A percentile compares a stretch with the other conserved stretches of the same genome.
Evolutionary conservation across 192 early-diverging fungal genomes (phyloP).

Genomic region (Ambispora gerdemannii): DNA sequence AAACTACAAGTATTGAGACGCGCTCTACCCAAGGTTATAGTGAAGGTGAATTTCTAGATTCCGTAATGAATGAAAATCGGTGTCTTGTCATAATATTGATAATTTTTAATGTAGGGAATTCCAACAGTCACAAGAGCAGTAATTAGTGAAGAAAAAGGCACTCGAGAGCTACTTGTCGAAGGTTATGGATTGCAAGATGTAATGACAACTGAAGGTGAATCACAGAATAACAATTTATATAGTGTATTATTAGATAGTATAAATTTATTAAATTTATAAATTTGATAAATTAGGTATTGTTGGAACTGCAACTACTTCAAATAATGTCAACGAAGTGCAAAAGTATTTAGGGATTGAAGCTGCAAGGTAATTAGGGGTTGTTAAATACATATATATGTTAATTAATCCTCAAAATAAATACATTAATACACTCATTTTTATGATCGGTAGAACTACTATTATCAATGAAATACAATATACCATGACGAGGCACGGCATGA

Average conservation of each 20-base stretch:
- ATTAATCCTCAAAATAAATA: neutral
- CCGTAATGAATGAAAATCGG: neutral
- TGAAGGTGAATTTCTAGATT: slow-evolving; percentile 58
- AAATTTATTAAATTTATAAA: neutral
- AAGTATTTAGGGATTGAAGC: slow-evolving; percentile 95
- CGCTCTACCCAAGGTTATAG: slow-evolving; percentile 77
- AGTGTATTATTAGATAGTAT: neutral
- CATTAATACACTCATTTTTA: neutral
- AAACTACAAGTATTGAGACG: slow-evolving; percentile 82
- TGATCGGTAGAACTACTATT: slow-evolving; percentile 64
- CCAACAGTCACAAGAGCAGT: slow-evolving; percentile 81
- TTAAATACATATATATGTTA: slow-evolving; percentile 16
- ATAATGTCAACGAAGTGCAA: slow-evolving; percentile 91
- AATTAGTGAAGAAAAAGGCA: slow-evolving; percentile 64
- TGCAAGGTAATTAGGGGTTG: slow-evolving; percentile 52
- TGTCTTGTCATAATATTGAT: neutral
- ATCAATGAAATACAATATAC: slow-evolving; percentile 84
- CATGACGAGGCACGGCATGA: slow-evolving; percentile 88
- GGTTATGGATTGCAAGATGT: slow-evolving; percentile 90
- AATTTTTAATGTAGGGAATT: slow-evolving; percentile 57
- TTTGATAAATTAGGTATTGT: slow-evolving; percentile 45
- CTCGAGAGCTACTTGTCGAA: slow-evolving; percentile 76
- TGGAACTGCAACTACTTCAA: slow-evolving; percentile 74
- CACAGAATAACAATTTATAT: neutral
- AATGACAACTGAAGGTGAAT: slow-evolving; percentile 88